phyloP scores from a whole-genome alignment of 306 rosid genomes.

The Cicer judaicum region DNA sequence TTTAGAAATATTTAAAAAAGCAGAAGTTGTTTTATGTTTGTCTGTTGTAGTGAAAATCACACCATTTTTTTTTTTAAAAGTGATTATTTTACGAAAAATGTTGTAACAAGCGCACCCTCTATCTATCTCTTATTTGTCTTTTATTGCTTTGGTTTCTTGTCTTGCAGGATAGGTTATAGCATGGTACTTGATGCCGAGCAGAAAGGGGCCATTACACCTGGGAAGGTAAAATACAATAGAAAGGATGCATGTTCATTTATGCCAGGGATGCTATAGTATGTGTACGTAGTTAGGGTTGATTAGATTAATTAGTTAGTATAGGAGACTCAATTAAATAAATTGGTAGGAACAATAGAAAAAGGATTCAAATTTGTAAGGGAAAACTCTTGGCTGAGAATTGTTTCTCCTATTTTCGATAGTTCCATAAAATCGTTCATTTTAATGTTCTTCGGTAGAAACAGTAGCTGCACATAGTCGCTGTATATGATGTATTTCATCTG shows the following conservation, averaged over 20 bases:
- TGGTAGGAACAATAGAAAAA: background rate
- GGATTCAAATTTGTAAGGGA: background rate
- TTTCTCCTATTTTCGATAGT: background rate
- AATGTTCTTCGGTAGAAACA: background rate
- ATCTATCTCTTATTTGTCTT: background rate
- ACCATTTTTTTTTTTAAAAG: too few species aligned
- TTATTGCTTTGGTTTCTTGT: conserved; percentile 38
- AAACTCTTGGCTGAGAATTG: background rate
- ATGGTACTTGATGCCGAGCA: conserved; percentile 94
- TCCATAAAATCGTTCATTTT: background rate
- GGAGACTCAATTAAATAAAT: background rate
- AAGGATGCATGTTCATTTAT: conserved; percentile 31
- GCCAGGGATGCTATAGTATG: conserved; percentile 15
- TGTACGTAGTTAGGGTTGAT: background rate
- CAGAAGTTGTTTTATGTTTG: too few species aligned
- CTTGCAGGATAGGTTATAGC: conserved; percentile 88
- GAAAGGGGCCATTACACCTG: conserved; percentile 85
- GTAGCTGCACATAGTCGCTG: background rate
- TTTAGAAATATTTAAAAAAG: too few species aligned
- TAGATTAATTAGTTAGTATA: background rate
- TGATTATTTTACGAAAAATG: too few species aligned
- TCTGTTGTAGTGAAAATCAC: too few species aligned
- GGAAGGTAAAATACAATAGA: conserved; percentile 66
- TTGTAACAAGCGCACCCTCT: too few species aligned
- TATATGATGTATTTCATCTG: conserved; percentile 10